Evolutionary conservation across 345 rosid genomes (phyloP).

Genomic region (Lepidium sativum): DNA sequence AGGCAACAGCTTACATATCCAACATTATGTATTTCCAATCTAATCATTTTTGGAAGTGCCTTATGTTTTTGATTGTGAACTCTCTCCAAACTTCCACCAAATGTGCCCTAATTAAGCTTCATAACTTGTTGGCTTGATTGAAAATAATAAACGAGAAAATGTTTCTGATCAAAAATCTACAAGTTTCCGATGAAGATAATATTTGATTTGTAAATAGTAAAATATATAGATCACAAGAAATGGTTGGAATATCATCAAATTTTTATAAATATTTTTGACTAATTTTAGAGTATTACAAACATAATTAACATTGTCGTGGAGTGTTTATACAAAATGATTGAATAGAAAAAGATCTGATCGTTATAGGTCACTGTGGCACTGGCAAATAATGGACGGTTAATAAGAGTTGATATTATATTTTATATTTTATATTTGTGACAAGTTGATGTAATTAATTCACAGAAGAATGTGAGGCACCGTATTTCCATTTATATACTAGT

Average conservation of each 20-base stretch:
- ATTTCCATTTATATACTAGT: background rate
- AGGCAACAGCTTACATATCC: conserved; percentile 11
- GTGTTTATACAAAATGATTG: conserved; percentile 2
- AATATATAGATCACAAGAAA: too few relatives aligned
- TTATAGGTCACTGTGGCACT: conserved; percentile 13
- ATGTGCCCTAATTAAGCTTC: background rate
- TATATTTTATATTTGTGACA: background rate
- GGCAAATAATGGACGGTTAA: conserved; percentile 18
- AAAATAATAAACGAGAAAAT: too few relatives aligned
- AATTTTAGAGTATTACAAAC: too few relatives aligned
- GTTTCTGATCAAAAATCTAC: too few relatives aligned
- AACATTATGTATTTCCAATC: conserved; percentile 2
- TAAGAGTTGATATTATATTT: background rate
- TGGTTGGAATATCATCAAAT: too few relatives aligned
- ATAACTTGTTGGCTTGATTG: too few relatives aligned
- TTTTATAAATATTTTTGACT: too few relatives aligned
- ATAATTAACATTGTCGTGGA: background rate
- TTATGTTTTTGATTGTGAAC: conserved; percentile 13
- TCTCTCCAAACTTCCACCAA: background rate
- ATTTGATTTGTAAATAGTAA: too few relatives aligned
- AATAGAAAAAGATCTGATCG: background rate
- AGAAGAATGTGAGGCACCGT: background rate
- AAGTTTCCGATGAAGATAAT: too few relatives aligned
- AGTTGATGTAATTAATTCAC: conserved; percentile 2
- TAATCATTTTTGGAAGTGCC: background rate